Conservation (phyloP, 2,329 filamentous ascomycete species). For the Graphilbum fragrans region DNA sequence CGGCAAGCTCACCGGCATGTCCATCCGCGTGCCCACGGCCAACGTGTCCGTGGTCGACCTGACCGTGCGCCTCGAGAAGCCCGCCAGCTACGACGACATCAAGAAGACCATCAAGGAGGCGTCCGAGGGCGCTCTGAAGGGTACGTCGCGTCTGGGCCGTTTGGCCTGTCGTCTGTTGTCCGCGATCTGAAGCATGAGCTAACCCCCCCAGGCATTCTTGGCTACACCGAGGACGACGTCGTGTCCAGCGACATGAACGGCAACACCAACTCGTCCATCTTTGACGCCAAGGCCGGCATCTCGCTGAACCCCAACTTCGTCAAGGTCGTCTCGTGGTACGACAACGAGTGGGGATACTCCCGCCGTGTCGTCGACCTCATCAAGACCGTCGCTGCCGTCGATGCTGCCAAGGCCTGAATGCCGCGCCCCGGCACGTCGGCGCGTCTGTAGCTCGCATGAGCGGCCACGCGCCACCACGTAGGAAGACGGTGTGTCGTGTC, state of each 20-base stretch:
- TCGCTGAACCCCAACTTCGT: constrained; percentile 96
- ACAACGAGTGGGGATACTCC: constrained; percentile 99
- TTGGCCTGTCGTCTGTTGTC: not conserved
- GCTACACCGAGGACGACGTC: constrained; percentile 92
- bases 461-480: too few species aligned
- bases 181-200: not conserved
- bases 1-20: constrained; percentile 99
- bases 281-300: constrained; percentile 98
- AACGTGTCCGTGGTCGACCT: constrained; percentile 99
- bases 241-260: constrained; percentile 92
- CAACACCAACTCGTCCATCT: constrained; percentile 90
- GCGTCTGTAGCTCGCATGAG: not conserved
- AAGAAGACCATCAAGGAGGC: constrained; percentile 85
- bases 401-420: constrained; percentile 34
- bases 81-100: constrained; percentile 79
- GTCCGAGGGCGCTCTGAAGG: constrained; percentile 73
- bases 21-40: constrained; percentile 96
- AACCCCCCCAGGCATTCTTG: constrained; percentile 56
- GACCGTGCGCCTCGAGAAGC: constrained; percentile 88
- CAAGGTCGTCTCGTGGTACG: constrained; percentile 97
- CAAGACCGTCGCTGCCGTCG: constrained; percentile 69
- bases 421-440: constrained; percentile 4
- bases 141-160: constrained; percentile 33
- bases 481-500: too few species aligned
- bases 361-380: constrained; percentile 81